A percentile compares a stretch with the other conserved stretches of the same genome.
Conservation (phyloP, 129 eudicot genomes). For the Tagetes erecta region DNA sequence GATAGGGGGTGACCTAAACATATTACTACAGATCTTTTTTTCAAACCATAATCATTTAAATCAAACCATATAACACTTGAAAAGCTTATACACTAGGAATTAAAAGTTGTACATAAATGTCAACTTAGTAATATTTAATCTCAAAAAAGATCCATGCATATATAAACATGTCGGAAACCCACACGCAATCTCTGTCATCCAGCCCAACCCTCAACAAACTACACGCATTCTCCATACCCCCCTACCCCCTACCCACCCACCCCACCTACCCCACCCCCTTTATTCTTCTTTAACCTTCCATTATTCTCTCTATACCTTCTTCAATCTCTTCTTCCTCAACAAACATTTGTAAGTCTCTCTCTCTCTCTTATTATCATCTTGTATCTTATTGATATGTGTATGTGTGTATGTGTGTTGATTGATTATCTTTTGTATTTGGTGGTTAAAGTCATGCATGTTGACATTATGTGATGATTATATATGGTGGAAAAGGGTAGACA, state of each 20-base stretch:
- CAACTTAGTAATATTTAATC: background rate
- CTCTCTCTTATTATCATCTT: background rate
- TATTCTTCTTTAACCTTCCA: constrained; percentile 17
- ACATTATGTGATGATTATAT: background rate
- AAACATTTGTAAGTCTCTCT: constrained; percentile 28
- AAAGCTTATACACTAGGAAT: background rate
- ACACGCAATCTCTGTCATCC: constrained; percentile 50
- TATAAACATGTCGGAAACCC: constrained; percentile 31
- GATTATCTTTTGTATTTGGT: background rate
- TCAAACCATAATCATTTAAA: constrained; percentile 11
- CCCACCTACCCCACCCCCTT: background rate
- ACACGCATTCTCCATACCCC: constrained; percentile 38
- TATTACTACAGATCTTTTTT: constrained; percentile 23
- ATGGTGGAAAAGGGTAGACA: background rate
- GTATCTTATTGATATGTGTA: background rate
- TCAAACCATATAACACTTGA: background rate
- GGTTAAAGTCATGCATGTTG: constrained; percentile 16
- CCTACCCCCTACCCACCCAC: background rate
- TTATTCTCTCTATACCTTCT: constrained; percentile 8
- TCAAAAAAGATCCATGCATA: constrained; percentile 5
- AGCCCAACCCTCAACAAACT: constrained; percentile 39
- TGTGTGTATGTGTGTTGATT: background rate
- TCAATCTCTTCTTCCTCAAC: constrained; percentile 34
- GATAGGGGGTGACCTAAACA: constrained; percentile 10
- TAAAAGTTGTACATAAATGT: background rate